Evolutionary conservation across 352 stramenopile genomes (phyloP).

Genomic region (Phytopythium aichiense): DNA sequence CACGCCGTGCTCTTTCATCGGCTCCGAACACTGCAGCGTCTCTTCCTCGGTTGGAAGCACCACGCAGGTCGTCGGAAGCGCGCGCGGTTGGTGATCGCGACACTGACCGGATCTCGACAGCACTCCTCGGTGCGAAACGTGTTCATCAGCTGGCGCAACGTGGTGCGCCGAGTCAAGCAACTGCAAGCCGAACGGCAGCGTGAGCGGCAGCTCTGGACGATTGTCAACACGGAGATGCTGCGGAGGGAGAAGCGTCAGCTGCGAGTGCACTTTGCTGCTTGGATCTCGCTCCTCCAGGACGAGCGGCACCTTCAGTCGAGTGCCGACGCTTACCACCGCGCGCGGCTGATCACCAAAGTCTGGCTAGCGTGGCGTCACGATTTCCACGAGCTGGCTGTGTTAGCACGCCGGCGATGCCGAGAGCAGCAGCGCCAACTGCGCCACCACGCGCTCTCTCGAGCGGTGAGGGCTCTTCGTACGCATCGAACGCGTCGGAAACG

Average conservation of each 20-base stretch:
- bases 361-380: conserved; percentile 63
- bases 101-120: conserved; percentile 11
- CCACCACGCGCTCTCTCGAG: conserved; percentile 14
- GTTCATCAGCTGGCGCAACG: conserved; percentile 33
- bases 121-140: conserved; percentile 2
- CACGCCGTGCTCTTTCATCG: conserved; percentile 59
- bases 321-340: conserved; percentile 37
- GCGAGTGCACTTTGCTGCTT: conserved; percentile 41
- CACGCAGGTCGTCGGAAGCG: conserved; percentile 14
- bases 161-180: conserved; percentile 36
- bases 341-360: conserved; percentile 50
- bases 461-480: conserved; percentile 3
- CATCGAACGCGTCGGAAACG: conserved; percentile 20
- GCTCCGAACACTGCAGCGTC: conserved; percentile 29
- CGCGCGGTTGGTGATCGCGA: conserved; percentile 15
- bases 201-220: conserved; percentile 51
- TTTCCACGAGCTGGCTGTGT: conserved; percentile 14
- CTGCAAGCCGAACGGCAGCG: conserved; percentile 42
- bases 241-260: conserved; percentile 36
- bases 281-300: conserved; percentile 31
- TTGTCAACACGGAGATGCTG: conserved; percentile 50
- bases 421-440: conserved; percentile 7
- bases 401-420: conserved; percentile 5
- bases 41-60: conserved; percentile 30
- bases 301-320: conserved; percentile 41